phyloP scores from a whole-genome alignment of 1,139 yeast genomes.

The Suhomyces choctaworum region DNA sequence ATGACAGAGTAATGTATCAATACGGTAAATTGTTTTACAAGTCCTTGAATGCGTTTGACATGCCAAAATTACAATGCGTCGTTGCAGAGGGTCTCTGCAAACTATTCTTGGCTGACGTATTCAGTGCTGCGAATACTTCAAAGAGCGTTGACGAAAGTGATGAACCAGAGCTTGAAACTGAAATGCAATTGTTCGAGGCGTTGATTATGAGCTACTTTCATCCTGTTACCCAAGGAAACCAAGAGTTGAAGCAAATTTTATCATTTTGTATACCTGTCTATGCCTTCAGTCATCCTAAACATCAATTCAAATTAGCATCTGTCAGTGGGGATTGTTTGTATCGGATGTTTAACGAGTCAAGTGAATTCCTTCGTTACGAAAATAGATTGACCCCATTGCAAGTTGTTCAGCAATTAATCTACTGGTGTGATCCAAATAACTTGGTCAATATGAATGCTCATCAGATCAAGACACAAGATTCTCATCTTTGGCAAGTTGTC shows the following conservation, averaged over 20 bases:
- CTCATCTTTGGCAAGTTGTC: slow-evolving; percentile 60
- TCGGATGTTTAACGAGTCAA: slow-evolving; percentile 51
- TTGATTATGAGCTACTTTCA: slow-evolving; percentile 74
- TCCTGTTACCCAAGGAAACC: slow-evolving; percentile 62
- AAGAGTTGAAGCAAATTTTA: slow-evolving; percentile 73
- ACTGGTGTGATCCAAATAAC: slow-evolving; percentile 85
- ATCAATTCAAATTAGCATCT: slow-evolving; percentile 67
- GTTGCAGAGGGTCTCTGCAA: slow-evolving; percentile 90
- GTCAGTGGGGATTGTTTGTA: slow-evolving; percentile 68
- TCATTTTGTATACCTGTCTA: slow-evolving; percentile 91
- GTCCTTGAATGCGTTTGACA: slow-evolving; percentile 56
- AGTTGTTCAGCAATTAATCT: slow-evolving; percentile 73
- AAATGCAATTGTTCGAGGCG: slow-evolving; percentile 59
- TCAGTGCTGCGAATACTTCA: slow-evolving; percentile 49
- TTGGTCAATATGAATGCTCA: slow-evolving; percentile 54
- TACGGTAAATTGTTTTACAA: slow-evolving; percentile 64
- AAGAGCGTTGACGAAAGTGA: slow-evolving; percentile 17
- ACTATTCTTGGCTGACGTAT: slow-evolving; percentile 73
- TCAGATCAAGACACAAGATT: slow-evolving; percentile 40
- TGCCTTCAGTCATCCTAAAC: slow-evolving; percentile 73
- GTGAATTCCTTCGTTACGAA: slow-evolving; percentile 29
- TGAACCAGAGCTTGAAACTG: slow-evolving; percentile 29
- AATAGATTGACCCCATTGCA: slow-evolving; percentile 49
- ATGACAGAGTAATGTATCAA: slow-evolving; percentile 38
- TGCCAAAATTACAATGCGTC: slow-evolving; percentile 70